Evolutionary conservation across 1,139 yeast genomes (phyloP).

Genomic region (Candida labiduridarum): DNA sequence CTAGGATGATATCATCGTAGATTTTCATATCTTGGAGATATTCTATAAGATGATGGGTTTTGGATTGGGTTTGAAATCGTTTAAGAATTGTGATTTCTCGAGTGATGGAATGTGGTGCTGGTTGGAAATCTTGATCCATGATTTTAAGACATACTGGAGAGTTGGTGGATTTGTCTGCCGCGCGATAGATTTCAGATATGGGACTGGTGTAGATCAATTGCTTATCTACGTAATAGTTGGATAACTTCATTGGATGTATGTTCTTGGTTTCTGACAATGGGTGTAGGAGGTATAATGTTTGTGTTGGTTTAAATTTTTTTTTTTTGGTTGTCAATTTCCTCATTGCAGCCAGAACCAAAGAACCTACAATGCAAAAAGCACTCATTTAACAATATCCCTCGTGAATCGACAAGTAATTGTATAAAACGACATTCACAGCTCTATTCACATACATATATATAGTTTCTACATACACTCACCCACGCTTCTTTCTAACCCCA

Average conservation of each 20-base stretch:
- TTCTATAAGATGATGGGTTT: conserved; percentile 21
- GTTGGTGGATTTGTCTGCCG: conserved; percentile 19
- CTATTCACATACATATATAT: background rate
- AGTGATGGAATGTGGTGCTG: conserved; percentile 43
- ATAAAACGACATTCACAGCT: background rate
- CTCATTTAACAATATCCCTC: too few species aligned
- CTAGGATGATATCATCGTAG: conserved; percentile 38
- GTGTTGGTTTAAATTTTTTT: background rate
- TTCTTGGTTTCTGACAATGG: background rate
- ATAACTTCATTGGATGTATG: conserved; percentile 9
- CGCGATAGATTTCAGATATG: conserved; percentile 36
- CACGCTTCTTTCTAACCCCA: conserved; percentile 5
- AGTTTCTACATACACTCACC: background rate
- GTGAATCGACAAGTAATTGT: background rate
- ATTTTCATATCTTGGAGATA: conserved; percentile 25
- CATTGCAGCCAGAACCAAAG: too few species aligned
- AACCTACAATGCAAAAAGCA: too few species aligned
- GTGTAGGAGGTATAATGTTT: background rate
- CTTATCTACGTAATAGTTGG: conserved; percentile 21
- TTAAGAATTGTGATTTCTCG: conserved; percentile 34
- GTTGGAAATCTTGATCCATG: conserved; percentile 39
- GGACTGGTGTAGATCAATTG: conserved; percentile 37
- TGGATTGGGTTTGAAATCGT: conserved; percentile 20
- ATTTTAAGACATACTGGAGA: conserved; percentile 36
- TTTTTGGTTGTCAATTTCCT: background rate